These are phyloP conservation scores for Rubia tinctorum DNA, from an alignment of 305 asterid genomes.

Conservation along the genomic window DNA sequence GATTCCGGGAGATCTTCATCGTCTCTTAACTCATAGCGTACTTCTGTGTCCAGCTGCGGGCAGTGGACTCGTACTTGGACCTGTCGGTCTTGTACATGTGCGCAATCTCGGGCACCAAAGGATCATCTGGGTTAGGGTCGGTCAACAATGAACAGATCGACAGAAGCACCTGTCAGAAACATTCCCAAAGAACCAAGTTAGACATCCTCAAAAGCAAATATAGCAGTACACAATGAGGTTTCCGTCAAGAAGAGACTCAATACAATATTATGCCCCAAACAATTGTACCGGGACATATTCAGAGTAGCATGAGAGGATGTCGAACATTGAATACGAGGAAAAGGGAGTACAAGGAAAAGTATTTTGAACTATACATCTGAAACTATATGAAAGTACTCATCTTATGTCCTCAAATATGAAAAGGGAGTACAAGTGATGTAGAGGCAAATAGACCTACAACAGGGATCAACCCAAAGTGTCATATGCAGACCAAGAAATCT, in stretches of 20 bases:
- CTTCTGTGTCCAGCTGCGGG: conserved; percentile 90
- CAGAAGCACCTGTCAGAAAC: conserved; percentile 49
- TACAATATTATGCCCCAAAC: too few relatives aligned
- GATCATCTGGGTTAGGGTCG: conserved; percentile 83
- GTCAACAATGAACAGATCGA: conserved; percentile 78
- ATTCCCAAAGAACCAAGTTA: neutral
- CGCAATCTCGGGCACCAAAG: conserved; percentile 78
- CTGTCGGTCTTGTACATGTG: conserved; percentile 83
- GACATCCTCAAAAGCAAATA: neutral
- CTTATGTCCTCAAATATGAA: neutral
- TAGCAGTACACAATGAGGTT: too few relatives aligned
- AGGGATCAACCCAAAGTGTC: neutral
- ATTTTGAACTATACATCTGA: too few relatives aligned
- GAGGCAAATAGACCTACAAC: too few relatives aligned
- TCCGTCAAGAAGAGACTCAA: too few relatives aligned
- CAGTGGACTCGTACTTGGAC: conserved; percentile 66
- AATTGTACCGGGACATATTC: too few relatives aligned
- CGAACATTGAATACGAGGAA: too few relatives aligned
- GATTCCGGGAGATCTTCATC: conserved; percentile 10
- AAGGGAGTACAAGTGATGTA: too few relatives aligned
- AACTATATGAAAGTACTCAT: too few relatives aligned
- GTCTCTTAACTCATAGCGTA: conserved; percentile 63
- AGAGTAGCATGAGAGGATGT: neutral
- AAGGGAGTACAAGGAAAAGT: too few relatives aligned
- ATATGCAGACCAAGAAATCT: neutral